Evolutionary conservation across 306 rosid genomes (phyloP).

Genomic region (Quercus gilva): DNA sequence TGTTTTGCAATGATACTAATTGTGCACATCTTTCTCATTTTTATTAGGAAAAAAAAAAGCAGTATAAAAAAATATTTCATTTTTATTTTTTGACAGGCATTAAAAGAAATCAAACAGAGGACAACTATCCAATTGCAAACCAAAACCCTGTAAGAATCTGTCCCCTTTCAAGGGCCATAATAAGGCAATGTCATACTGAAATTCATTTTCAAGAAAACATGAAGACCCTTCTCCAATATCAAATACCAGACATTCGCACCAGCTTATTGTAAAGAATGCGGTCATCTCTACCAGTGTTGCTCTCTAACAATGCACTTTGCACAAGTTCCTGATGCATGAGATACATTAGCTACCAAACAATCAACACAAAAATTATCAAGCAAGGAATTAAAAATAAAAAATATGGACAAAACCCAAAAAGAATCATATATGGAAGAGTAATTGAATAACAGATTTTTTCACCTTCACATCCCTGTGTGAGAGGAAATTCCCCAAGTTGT

Average conservation of each 20-base stretch:
- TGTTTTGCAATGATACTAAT: too few species aligned
- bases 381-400: neutral
- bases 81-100: too few species aligned
- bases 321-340: constrained; percentile 79
- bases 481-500: constrained; percentile 83
- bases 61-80: too few species aligned
- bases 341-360: constrained; percentile 6
- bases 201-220: neutral
- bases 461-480: constrained; percentile 97
- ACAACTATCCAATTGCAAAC: neutral
- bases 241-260: constrained; percentile 63
- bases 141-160: neutral
- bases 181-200: neutral
- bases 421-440: neutral
- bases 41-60: too few species aligned
- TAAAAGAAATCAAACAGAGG: too few species aligned
- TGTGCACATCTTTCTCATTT: too few species aligned
- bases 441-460: constrained; percentile 8
- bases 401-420: neutral
- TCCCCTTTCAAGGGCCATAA: neutral
- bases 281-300: constrained; percentile 93
- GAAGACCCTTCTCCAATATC: constrained; percentile 31
- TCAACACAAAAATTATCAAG: neutral
- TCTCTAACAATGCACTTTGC: constrained; percentile 93
- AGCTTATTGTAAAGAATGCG: constrained; percentile 83